Base-by-base conservation (phyloP, 306 rosid genomes). In the Boehmeria nivea region DNA sequence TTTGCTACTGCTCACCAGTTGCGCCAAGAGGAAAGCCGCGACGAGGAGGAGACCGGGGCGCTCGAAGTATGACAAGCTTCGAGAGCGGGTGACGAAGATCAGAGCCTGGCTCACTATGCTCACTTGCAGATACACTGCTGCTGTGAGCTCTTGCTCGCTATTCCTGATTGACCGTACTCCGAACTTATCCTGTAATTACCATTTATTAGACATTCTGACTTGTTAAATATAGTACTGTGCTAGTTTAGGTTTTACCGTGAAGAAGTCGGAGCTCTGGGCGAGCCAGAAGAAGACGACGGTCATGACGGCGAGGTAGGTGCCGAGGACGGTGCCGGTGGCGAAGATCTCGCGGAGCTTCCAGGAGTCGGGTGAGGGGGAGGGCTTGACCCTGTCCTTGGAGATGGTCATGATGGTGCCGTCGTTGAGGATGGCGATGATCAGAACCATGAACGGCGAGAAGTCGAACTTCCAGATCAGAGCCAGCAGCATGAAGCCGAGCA, bases 321-420 rank as follows among this genome's bases (percentile, higher is more conserved):
- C 97, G 13, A 89, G 88, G 49, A 86, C 84, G 10, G 76, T 0
- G 12, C 97, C 97, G 0, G 94, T 86, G 18, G 89, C 76, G 12
- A 89, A 89, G 69, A 89, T 89, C 85, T 89, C 97, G 12, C 28
- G 78, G 11, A 89, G 79, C 64, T 89, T 89, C 97, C 97, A 86
- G 21, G 97, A 89, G 62, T 89, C 97, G 3, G 97, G 97, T 19
- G 63, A 18, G 17, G 97, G 97, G 43, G 97, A 89, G 65, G 97
- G 87, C 66, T 86, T 89, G 43, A 89, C 97, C 54, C 93, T 78
- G 26, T 89, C 95, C 73, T 89, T 89, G 6, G 97, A 83, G 59
- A 89, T 89, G 34, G 97, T 89, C 97, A 86, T 89, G 70, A 89
- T 89, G 12, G 97, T 89, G 7, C 97, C 97, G 44, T 89, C 97